phyloP scores from a whole-genome alignment of 306 rosid genomes.

The Prinsepia uniflora region DNA sequence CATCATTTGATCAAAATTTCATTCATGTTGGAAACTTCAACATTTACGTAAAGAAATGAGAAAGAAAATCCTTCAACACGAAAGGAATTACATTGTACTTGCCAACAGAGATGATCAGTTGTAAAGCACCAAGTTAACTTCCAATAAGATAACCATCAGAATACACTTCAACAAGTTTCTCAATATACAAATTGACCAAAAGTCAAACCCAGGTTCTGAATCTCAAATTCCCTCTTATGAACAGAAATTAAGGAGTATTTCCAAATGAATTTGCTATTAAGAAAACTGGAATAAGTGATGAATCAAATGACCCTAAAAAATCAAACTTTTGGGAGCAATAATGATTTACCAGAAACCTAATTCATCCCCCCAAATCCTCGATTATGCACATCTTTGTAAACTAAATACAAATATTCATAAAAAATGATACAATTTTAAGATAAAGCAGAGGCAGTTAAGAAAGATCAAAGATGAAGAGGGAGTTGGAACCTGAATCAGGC shows the following conservation, averaged over 20 bases:
- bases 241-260: not conserved
- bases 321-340: too few relatives aligned
- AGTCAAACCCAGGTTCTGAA: constrained; percentile 14
- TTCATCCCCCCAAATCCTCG: not conserved
- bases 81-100: not conserved
- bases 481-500: constrained; percentile 39
- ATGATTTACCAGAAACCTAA: not conserved
- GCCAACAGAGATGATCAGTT: not conserved
- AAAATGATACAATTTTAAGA: not conserved
- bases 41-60: not conserved
- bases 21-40: not conserved
- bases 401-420: not conserved
- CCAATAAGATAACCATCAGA: not conserved
- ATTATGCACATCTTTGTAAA: not conserved
- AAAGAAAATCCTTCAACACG: not conserved
- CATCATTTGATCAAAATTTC: not conserved
- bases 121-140: not conserved
- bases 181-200: not conserved
- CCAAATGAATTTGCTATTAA: not conserved
- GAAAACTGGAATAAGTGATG: not conserved
- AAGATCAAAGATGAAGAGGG: not conserved
- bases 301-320: not conserved
- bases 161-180: not conserved
- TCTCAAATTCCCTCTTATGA: not conserved
- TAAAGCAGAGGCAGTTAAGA: not conserved